Base-by-base conservation (phyloP, 106 monocot genomes). In the Amphibolis antarctica region DNA sequence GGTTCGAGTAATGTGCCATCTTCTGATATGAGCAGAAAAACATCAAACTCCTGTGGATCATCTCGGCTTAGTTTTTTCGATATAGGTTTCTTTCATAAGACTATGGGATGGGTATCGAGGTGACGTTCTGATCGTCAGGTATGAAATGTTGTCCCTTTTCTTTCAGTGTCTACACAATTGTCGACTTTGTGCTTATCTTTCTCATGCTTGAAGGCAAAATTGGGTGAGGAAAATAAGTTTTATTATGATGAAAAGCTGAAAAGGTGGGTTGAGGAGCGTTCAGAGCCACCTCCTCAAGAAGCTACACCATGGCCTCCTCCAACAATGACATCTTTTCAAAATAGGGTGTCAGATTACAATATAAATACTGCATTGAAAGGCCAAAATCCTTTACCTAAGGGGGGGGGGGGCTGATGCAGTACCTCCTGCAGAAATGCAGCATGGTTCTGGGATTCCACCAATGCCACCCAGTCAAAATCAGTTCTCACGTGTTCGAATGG, bases 211-310 rank as follows among this genome's bases (percentile, higher is more conserved):
- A 28, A 98, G 96, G 96, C 90, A 28, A 98, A 90, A 68, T 67
- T 98, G 45, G 96, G 96, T 28, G 84, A 98, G 57, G 70, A 54
- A 24, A 98, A 98, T 70, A 98, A 82, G 64, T 98, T 98, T 63
- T 98, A 98, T 72, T 98, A 90, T 66, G 87, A 98, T 67, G 86
- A 98, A 53, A 90, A 90, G 47, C 79, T 98, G 31, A 98, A 90
- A 72, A 86, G 82, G 68, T 98, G 96, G 96, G 86, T 98, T 27
- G 96, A 98, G 69, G 86, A 98, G 74, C 90, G 96, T 46, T 76
- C 75, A 31, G 84, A 80, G 51, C 70, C 74, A 55, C 75, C 83
- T 23, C 77, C 90, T 25, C 82, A 72, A 69, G 86, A 84, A 62
- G 54, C 80, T 66, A 69, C 80, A 12, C 77, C 75, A 29, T 78